phyloP scores from a whole-genome alignment of 192 early-diverging fungal species.

The Coemansia sp. region DNA sequence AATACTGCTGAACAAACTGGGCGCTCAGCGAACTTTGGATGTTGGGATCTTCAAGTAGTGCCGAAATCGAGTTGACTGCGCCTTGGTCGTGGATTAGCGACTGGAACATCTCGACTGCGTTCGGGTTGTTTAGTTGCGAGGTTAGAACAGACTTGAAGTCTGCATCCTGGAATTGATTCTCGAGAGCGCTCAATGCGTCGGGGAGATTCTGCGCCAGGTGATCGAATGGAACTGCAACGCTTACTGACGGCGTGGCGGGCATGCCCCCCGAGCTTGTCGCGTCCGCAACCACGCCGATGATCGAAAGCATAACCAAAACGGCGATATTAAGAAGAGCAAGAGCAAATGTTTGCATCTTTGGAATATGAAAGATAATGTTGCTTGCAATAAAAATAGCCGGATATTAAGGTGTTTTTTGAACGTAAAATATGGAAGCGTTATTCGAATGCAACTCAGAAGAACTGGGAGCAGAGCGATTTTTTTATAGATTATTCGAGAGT shows the following conservation, averaged over 20 bases:
- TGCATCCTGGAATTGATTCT: conserved; percentile 38
- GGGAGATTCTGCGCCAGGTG: conserved; percentile 50
- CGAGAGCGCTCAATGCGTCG: conserved; percentile 46
- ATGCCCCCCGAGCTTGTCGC: background rate
- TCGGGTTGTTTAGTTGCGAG: conserved; percentile 49
- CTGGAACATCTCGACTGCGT: conserved; percentile 54
- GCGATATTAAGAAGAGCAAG: background rate
- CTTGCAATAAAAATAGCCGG: background rate
- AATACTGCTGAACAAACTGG: conserved; percentile 49
- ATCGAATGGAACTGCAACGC: conserved; percentile 38
- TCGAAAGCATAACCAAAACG: background rate
- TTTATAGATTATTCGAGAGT: background rate
- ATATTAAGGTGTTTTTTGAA: background rate
- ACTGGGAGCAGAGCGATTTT: background rate
- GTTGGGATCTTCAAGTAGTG: conserved; percentile 39
- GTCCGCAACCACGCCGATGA: background rate
- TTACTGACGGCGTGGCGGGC: conserved; percentile 1
- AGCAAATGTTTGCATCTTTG: background rate
- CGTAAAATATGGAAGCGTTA: background rate
- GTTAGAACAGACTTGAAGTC: conserved; percentile 44
- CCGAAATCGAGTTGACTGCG: conserved; percentile 46
- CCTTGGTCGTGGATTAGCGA: conserved; percentile 47
- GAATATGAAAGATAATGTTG: background rate
- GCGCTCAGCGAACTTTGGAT: conserved; percentile 48
- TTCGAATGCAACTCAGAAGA: background rate